Evolutionary conservation across 2,329 filamentous ascomycete species (phyloP), one percentile per base, ranked within the genome.

Genomic region (Ophiocordyceps robertsii): DNA sequence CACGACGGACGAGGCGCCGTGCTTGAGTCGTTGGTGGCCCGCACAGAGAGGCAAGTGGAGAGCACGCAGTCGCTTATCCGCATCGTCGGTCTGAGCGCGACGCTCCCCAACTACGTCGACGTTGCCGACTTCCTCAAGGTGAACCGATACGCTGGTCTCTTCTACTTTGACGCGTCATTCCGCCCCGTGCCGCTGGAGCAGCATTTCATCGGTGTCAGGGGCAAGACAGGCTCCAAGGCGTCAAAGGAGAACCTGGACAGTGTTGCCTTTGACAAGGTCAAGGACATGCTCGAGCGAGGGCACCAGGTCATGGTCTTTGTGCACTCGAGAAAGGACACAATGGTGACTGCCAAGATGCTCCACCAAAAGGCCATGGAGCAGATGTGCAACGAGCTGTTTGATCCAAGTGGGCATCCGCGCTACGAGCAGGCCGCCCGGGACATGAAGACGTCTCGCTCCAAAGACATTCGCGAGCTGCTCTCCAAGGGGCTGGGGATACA

Each of bases 241-340:
- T 89, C 85, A 9, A 80, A 84, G 44, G 90, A 95, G 32, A 96
- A 96, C 50, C 68, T 98, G 27, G 92, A 98, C 52, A 73, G 73
- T 21, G 80, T 87, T 3, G 80, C 87, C 0, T 98, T 93, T 56
- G 89, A 96, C 51, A 99, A 99, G 58, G 88, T 95, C 38, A 82
- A 80, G 51, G 84, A 92, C 41, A 95, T 98, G 89, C 70, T 98
- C 3, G 78, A 88, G 56, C 69, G 72, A 45, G 89, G 85, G n/a
- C 92, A 99, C 55, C 92, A 98, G 60, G 76, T 98, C 50, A 98
- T 99, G 93, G 90, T 99, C 0, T 98, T 99, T 60, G 93, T 98
- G 11, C 93, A 98, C 60, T 95, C 90, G 1, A 76, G 92, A 24
- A 89, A 94, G 57, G 93, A 99, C 53, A 98, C 93, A 0, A 78